phyloP scores from a whole-genome alignment of 2,329 filamentous ascomycete species.

The Trichothecium roseum region DNA sequence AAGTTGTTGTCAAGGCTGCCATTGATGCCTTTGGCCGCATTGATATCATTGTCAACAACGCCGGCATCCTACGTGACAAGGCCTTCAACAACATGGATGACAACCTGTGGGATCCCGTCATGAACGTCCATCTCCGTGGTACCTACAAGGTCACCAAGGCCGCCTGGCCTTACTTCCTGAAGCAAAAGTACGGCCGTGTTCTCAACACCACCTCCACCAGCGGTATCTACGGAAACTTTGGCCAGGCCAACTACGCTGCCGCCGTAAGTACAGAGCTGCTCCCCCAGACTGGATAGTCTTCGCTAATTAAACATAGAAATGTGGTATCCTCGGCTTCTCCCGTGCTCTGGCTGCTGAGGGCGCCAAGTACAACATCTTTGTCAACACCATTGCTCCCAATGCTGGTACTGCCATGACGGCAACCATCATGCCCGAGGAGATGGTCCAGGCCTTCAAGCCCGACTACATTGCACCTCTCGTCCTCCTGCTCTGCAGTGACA shows the following conservation, averaged over 20 bases:
- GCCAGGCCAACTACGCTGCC: slow-evolving; percentile 93
- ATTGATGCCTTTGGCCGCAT: slow-evolving; percentile 90
- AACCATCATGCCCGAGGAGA: slow-evolving; percentile 89
- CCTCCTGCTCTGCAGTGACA: slow-evolving; percentile 73
- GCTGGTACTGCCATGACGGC: slow-evolving; percentile 92
- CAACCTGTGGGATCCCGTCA: slow-evolving; percentile 79
- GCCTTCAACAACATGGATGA: slow-evolving; percentile 98
- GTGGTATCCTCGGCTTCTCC: slow-evolving; percentile 90
- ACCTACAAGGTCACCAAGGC: slow-evolving; percentile 97
- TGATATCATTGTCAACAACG: slow-evolving; percentile 96
- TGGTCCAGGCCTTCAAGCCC: slow-evolving; percentile 98
- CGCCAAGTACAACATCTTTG: slow-evolving; percentile 92
- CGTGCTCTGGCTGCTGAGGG: slow-evolving; percentile 88
- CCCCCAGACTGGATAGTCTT: slow-evolving; percentile 1
- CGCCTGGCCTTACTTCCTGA: slow-evolving; percentile 93
- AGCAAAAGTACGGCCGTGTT: slow-evolving; percentile 96
- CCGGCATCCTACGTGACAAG: slow-evolving; percentile 95
- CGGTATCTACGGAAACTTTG: slow-evolving; percentile 98
- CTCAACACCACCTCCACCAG: slow-evolving; percentile 96
- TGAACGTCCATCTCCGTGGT: slow-evolving; percentile 85
- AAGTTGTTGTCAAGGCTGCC: slow-evolving; percentile 80
- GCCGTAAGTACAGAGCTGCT: slow-evolving; percentile 45
- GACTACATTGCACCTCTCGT: slow-evolving; percentile 95
- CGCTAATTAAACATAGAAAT: slow-evolving; percentile 46
- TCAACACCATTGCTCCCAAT: slow-evolving; percentile 97